phyloP scores from a whole-genome alignment of 2,329 filamentous ascomycete genomes.

The Cytospora schulzeri region DNA sequence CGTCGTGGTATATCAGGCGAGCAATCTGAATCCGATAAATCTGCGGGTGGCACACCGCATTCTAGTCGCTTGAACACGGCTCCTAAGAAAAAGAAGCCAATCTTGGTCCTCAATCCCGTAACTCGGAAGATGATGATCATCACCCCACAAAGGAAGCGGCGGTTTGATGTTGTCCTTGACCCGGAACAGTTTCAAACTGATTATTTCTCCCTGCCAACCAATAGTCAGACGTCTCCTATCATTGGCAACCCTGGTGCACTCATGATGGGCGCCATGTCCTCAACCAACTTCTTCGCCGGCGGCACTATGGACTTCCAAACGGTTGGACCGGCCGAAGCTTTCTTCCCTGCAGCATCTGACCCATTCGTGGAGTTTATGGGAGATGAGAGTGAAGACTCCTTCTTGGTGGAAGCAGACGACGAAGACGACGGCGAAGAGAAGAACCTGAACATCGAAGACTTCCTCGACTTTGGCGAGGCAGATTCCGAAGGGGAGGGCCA shows the following conservation, averaged over 20 bases:
- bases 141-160: slow-evolving; percentile 52
- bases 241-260: slow-evolving; percentile 70
- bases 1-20: slow-evolving; percentile 9
- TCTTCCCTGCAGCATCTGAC: slow-evolving; percentile 70
- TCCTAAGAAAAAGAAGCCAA: slow-evolving; percentile 58
- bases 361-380: slow-evolving; percentile 44
- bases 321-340: slow-evolving; percentile 75
- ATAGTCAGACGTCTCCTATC: slow-evolving; percentile 54
- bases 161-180: slow-evolving; percentile 48
- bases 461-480: slow-evolving; percentile 67
- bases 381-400: slow-evolving; percentile 53
- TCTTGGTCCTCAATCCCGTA: slow-evolving; percentile 59
- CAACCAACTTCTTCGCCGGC: slow-evolving; percentile 56
- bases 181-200: slow-evolving; percentile 57
- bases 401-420: slow-evolving; percentile 40
- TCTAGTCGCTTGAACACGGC: slow-evolving; percentile 32
- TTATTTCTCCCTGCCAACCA: slow-evolving; percentile 41
- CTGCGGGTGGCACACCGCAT: slow-evolving; percentile 4
- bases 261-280: slow-evolving; percentile 76
- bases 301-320: slow-evolving; percentile 61
- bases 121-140: slow-evolving; percentile 67
- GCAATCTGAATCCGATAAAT: slow-evolving; percentile 52
- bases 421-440: slow-evolving; percentile 65
- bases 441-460: slow-evolving; percentile 68
- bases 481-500: slow-evolving; percentile 62